Evolutionary conservation across 148 eudicot genomes (phyloP).

Genomic region (Pouteria glomerata): DNA sequence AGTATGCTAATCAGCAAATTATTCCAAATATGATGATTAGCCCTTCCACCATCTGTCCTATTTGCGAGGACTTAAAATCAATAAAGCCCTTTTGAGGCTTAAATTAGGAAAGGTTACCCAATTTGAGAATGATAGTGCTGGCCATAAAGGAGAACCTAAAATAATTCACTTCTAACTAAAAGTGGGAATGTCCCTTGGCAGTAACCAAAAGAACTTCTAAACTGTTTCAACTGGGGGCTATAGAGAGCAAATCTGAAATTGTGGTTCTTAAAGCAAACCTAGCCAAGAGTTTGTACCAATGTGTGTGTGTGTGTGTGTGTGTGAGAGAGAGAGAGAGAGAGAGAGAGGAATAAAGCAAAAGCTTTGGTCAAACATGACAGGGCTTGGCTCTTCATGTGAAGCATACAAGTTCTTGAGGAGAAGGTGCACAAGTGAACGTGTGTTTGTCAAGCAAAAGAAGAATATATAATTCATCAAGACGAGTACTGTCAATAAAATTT

Average conservation of each 20-base stretch:
- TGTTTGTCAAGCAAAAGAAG: too few relatives aligned
- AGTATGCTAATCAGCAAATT: conserved; percentile 4
- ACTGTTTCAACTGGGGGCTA: conserved; percentile 24
- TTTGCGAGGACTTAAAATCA: neutral
- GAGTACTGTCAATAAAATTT: too few relatives aligned
- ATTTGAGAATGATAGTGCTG: conserved; percentile 46
- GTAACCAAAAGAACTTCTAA: neutral
- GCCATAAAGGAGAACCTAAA: conserved; percentile 78
- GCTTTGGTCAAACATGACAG: conserved; percentile 50
- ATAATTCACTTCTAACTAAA: conserved; percentile 33
- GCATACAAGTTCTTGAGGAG: conserved; percentile 86
- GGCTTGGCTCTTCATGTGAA: conserved; percentile 76
- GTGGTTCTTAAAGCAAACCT: neutral
- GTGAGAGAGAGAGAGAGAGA: neutral
- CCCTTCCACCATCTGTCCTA: conserved; percentile 1
- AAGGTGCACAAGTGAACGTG: conserved; percentile 62
- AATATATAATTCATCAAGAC: too few relatives aligned
- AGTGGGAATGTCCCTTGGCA: conserved; percentile 26
- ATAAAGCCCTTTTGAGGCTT: conserved; percentile 17
- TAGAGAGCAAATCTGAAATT: conserved; percentile 24
- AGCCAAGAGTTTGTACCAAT: neutral
- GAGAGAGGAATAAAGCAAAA: neutral
- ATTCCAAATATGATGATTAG: conserved; percentile 5
- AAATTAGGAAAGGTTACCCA: conserved; percentile 27
- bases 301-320: too few relatives aligned